These are phyloP conservation scores for Corynespora cassiicola DNA, from an alignment of 2,329 filamentous ascomycete species.

Conservation along the genomic window DNA sequence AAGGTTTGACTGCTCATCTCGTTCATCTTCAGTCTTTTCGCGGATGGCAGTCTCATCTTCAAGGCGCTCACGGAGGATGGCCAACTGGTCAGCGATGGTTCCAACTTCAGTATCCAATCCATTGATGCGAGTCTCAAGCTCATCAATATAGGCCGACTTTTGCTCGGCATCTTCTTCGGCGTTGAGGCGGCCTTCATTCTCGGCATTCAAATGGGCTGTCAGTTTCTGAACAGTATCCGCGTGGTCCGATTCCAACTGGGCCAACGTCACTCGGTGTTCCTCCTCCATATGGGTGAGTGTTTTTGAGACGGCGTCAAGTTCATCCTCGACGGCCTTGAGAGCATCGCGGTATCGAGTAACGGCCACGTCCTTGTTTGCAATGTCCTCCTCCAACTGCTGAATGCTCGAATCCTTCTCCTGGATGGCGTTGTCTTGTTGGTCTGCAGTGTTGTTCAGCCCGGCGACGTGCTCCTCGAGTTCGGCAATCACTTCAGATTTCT, in stretches of 20 bases:
- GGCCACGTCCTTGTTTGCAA: constrained; percentile 41
- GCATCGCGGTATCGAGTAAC: constrained; percentile 46
- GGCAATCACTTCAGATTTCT: constrained; percentile 44
- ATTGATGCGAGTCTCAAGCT: constrained; percentile 47
- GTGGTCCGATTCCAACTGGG: constrained; percentile 48
- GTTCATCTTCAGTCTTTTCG: constrained; percentile 44
- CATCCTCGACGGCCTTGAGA: constrained; percentile 47
- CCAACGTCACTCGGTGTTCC: constrained; percentile 44
- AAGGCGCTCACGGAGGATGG: constrained; percentile 40
- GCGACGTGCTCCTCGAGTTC: constrained; percentile 44
- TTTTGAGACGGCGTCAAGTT: constrained; percentile 45
- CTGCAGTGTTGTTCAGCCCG: constrained; percentile 31
- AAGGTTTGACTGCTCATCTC: constrained; percentile 42
- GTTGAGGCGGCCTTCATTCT: constrained; percentile 43
- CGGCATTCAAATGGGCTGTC: constrained; percentile 43
- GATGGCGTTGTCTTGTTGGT: constrained; percentile 44
- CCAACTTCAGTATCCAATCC: constrained; percentile 46
- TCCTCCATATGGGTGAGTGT: constrained; percentile 49
- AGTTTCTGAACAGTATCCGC: constrained; percentile 43
- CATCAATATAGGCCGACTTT: constrained; percentile 47
- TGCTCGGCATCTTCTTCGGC: constrained; percentile 49
- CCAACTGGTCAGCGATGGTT: constrained; percentile 35
- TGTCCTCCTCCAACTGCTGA: constrained; percentile 32
- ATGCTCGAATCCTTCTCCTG: constrained; percentile 34
- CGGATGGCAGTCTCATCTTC: constrained; percentile 38